Evolutionary conservation across 768 basidiomycete genomes (phyloP).

Genomic region (Stropharia rugosoannulata): DNA sequence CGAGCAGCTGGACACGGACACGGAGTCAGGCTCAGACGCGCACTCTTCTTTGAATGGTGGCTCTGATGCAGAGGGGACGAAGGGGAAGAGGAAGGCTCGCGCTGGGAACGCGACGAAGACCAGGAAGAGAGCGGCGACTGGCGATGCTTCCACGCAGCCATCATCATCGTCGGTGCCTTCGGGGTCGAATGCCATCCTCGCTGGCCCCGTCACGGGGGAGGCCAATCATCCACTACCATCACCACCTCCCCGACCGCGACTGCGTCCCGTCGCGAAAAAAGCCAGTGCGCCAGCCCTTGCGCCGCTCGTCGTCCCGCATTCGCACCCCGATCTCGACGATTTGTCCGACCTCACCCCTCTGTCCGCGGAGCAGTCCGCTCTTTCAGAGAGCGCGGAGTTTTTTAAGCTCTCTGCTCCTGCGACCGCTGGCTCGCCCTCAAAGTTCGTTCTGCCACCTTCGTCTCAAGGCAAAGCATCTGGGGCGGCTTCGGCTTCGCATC

Average conservation of each 20-base stretch:
- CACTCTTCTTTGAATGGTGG: conserved; percentile 8
- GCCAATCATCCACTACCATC: not conserved
- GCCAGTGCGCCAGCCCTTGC: not conserved
- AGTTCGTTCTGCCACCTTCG: not conserved
- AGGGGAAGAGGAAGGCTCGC: not conserved
- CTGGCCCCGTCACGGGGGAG: not conserved
- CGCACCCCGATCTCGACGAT: not conserved
- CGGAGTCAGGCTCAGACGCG: conserved; percentile 3
- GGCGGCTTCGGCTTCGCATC: not conserved
- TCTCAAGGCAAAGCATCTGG: not conserved
- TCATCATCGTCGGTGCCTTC: not conserved
- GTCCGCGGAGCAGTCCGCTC: not conserved
- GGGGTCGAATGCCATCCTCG: not conserved
- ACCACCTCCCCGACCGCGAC: not conserved
- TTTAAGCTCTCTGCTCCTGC: not conserved
- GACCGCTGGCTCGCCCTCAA: not conserved
- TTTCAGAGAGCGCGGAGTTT: not conserved
- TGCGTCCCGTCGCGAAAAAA: not conserved
- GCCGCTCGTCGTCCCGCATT: not conserved
- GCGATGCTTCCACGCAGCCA: not conserved
- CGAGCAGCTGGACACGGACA: conserved; percentile 25
- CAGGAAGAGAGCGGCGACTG: not conserved
- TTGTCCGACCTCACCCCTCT: conserved; percentile 14
- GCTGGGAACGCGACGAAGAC: not conserved
- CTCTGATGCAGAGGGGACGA: not conserved